Base-by-base conservation (phyloP, 352 stramenopile genomes). In the Thraustochytrium striatum region DNA sequence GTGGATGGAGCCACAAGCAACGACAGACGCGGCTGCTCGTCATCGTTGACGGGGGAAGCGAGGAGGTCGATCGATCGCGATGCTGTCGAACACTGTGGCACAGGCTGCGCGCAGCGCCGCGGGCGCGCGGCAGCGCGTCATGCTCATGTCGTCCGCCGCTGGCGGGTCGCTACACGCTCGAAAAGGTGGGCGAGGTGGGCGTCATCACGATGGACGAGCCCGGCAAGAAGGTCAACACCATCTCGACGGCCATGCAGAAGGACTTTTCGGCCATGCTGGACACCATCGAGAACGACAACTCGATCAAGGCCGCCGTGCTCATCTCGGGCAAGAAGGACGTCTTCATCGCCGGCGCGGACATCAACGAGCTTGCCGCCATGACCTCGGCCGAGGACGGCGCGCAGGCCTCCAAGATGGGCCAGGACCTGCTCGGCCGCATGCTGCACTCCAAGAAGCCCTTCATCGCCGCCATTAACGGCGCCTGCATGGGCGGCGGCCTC, bases 291-390 rank as follows among this genome's bases (percentile, higher is more conserved):
- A 88, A 84, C 81, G 93, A 97, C 84, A 73, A 85, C 19, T 88
- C 87, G 72, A 91, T 99, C 83, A 98, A 98, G 87, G 95, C 92
- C 32, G 92, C 97, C 41, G 95, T 99, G 79, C 96, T 99, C 85
- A 95, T 97, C 44, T 98, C 94, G 30, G 91, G 87, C 75, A 99
- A 99, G 85, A 91, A 93, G 0, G 93, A 95, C 65, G 97, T 95
- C 85, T 99, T 98, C 85, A 98, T 99, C 84, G 96, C 95, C 19
- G 96, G 96, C 55, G 96, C 96, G 2, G 96, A 99, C 84, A 99
- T 99, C 86, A 89, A 92, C 59, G 94, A 98, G 86, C 93, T 99
- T 30, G 87, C 86, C 43, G 88, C 86, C 53, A 90, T 86, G 82
- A 89, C 91, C 82, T 88, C 85, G n/a, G 87, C 97, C 38, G 88